These are phyloP conservation scores for Fusarium sp. DNA, from an alignment of 2,329 filamentous ascomycete genomes.

Conservation along the genomic window DNA sequence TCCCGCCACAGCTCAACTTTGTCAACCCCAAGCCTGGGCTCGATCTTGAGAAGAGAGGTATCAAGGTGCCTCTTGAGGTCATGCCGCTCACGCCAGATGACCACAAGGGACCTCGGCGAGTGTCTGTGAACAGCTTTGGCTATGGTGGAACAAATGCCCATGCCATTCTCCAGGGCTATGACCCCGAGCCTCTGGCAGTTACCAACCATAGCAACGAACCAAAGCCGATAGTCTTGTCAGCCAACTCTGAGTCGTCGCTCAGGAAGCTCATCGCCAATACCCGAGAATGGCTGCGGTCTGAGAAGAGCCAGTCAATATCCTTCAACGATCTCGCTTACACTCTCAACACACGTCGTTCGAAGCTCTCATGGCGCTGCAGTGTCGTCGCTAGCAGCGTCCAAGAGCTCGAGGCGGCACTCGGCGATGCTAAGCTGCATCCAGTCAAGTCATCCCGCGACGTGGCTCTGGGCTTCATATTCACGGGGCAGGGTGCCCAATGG, in stretches of 20 bases:
- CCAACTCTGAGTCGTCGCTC: conserved; percentile 9
- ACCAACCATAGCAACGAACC: background rate
- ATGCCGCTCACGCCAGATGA: background rate
- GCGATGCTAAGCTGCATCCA: background rate
- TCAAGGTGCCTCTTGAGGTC: conserved; percentile 10
- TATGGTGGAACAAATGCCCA: conserved; percentile 17
- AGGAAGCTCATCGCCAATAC: background rate
- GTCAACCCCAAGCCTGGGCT: conserved; percentile 4
- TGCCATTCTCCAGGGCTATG: conserved; percentile 3
- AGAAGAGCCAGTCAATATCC: background rate
- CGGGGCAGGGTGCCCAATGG: conserved; percentile 29
- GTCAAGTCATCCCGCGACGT: background rate
- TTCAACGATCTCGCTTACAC: conserved; percentile 16
- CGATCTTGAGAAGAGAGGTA: conserved; percentile 1
- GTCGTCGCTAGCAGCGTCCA: background rate
- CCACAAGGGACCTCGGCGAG: background rate
- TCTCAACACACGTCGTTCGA: conserved; percentile 2
- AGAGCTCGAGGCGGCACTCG: background rate
- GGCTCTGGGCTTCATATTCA: conserved; percentile 18
- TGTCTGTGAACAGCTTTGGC: conserved; percentile 10
- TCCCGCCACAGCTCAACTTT: conserved; percentile 17
- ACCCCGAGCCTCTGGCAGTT: background rate
- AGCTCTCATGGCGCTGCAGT: conserved; percentile 4
- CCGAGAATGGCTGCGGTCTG: conserved; percentile 1
- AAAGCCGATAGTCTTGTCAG: conserved; percentile 6